Conservation (phyloP, 1,139 yeast genomes). For the Hemisphaericaspora subhashii region DNA sequence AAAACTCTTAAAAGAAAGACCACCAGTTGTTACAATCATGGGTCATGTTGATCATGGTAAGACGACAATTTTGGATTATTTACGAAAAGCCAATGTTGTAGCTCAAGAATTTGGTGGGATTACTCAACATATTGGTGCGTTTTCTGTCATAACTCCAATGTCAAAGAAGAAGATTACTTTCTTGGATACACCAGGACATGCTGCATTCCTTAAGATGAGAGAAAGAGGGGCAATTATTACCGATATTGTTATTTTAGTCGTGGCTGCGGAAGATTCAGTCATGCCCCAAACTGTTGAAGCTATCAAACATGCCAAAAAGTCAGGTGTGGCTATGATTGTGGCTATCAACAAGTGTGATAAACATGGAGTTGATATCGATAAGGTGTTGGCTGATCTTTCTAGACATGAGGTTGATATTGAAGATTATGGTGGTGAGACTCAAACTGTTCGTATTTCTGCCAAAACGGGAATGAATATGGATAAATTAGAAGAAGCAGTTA, state of each 20-base stretch:
- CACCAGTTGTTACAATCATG: constrained; percentile 97
- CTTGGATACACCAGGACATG: constrained; percentile 97
- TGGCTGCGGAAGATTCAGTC: constrained; percentile 97
- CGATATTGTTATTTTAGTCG: constrained; percentile 87
- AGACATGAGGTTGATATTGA: constrained; percentile 81
- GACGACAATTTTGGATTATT: constrained; percentile 84
- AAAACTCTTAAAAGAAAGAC: constrained; percentile 58
- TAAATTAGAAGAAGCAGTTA: constrained; percentile 83
- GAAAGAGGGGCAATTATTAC: constrained; percentile 95
- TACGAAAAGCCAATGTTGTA: constrained; percentile 82
- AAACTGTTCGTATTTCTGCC: constrained; percentile 85
- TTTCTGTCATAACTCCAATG: constrained; percentile 75
- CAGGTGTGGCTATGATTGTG: constrained; percentile 84
- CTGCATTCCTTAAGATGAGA: constrained; percentile 94
- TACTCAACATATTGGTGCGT: constrained; percentile 98
- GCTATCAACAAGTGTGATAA: constrained; percentile 93
- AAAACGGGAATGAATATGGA: constrained; percentile 83
- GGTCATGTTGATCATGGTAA: constrained; percentile 99
- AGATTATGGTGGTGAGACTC: constrained; percentile 94
- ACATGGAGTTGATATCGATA: constrained; percentile 68
- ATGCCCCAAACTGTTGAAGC: constrained; percentile 98
- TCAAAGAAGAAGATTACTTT: constrained; percentile 81
- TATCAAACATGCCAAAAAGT: constrained; percentile 83
- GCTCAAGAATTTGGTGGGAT: constrained; percentile 93
- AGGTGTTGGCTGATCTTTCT: constrained; percentile 76